Evolutionary conservation across 2,329 filamentous ascomycete genomes (phyloP).

Genomic region (Dothistroma pini): DNA sequence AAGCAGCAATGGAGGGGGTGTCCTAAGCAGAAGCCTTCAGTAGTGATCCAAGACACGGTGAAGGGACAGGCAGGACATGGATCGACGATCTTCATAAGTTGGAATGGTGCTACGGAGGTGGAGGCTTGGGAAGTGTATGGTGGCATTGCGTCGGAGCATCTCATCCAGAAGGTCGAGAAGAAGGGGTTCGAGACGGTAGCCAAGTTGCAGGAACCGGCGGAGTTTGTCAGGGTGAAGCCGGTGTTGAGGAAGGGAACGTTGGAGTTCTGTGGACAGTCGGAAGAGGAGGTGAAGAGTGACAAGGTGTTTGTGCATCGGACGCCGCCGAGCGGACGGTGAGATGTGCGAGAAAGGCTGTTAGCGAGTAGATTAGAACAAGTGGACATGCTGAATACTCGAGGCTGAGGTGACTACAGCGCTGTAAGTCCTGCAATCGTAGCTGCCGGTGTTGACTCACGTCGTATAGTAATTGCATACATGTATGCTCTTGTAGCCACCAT

Average conservation of each 20-base stretch:
- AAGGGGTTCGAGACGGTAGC: slow-evolving; percentile 22
- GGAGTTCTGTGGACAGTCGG: slow-evolving; percentile 10
- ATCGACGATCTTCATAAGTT: slow-evolving; percentile 46
- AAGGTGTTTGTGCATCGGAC: slow-evolving; percentile 10
- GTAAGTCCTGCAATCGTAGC: too few species aligned
- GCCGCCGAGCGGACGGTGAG: neutral
- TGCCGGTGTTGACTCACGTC: too few species aligned
- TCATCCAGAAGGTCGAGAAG: slow-evolving; percentile 17
- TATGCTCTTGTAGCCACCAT: too few species aligned
- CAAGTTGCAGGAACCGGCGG: slow-evolving; percentile 13
- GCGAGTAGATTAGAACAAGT: too few species aligned
- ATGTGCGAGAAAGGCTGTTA: too few species aligned
- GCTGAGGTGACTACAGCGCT: too few species aligned
- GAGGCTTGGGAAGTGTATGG: slow-evolving; percentile 39
- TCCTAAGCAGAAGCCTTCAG: slow-evolving; percentile 13
- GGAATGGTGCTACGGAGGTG: slow-evolving; percentile 48
- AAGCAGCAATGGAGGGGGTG: slow-evolving; percentile 23
- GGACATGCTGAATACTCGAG: too few species aligned
- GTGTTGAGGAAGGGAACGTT: slow-evolving; percentile 9
- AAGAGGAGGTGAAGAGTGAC: slow-evolving; percentile 7
- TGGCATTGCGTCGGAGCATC: slow-evolving; percentile 13
- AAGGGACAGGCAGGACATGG: neutral
- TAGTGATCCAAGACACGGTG: slow-evolving; percentile 4
- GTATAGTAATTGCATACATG: too few species aligned
- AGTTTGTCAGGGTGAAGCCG: slow-evolving; percentile 16